Base-by-base conservation (phyloP, 1,284 basidiomycete genomes). In the Ceratobasidium sp. region DNA sequence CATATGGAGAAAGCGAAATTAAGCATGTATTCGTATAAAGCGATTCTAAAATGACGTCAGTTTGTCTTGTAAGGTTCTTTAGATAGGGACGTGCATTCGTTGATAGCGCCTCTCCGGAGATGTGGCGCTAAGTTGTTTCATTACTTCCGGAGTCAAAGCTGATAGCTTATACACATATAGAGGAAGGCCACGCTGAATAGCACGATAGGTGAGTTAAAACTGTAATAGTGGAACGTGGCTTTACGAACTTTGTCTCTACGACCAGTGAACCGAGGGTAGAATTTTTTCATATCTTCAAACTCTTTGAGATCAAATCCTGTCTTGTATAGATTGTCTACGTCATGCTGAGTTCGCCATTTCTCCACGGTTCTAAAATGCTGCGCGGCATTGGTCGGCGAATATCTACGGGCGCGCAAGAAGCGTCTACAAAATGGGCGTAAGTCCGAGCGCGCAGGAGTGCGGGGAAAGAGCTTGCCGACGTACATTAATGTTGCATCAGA, bases 231-330 rank as follows among this genome's bases (percentile, higher is more conserved):
- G n/a, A 68, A 42, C 3, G 2, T 64, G n/a, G 12, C 64, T 33
- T 40, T 4, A 58, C 86, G 9, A 81, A 90, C 93, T 86, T 91
- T 93, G 83, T 94, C 92, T 82, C 93, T 86, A 76, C 91, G 87
- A 1, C 93, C 94, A 0, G 93, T 95, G 93, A 93, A 95, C 49
- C 92, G 88, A 1, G 94, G 92, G 85, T 94, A 94, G 79, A 91
- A 93, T 71, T 87, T 86, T 83, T 89, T 89, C 3, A 90, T 84
- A 33, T 83, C 82, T 82, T 92, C 90, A 79, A 94, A 87, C 81
- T 94, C 94, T 13, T 87, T 87, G 0, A 85, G 71, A 33, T 89
- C 87, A 81, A 93, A 92, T 1, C 87, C 87, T 20, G 87, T 86
- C 12, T 60, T 60, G 84, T 90, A 94, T n/a, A 94, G 84, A 20